Evolutionary conservation across 129 eudicot genomes (phyloP).

Genomic region (Calendula officinalis): DNA sequence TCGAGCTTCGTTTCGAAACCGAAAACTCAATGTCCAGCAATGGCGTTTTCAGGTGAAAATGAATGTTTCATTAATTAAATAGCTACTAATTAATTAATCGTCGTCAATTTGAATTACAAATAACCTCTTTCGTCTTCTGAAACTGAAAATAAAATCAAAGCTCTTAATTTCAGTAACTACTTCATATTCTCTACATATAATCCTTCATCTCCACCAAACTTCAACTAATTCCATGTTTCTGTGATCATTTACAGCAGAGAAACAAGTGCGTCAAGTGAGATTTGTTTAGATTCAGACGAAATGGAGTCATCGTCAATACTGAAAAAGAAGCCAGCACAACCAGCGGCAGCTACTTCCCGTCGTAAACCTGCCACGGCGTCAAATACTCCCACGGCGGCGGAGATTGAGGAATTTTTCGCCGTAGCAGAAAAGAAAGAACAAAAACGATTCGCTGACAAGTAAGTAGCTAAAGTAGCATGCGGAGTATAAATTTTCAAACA

Average conservation of each 20-base stretch:
- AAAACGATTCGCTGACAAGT: slow-evolving; percentile 67
- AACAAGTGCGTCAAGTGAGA: slow-evolving; percentile 46
- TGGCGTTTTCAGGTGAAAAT: slow-evolving; percentile 58
- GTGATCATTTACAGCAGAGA: slow-evolving; percentile 45
- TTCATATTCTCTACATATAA: slow-evolving; percentile 25
- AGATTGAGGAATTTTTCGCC: slow-evolving; percentile 72
- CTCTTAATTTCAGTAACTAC: slow-evolving; percentile 17
- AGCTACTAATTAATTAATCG: slow-evolving; percentile 11
- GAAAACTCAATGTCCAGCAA: slow-evolving; percentile 42
- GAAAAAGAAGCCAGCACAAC: slow-evolving; percentile 20
- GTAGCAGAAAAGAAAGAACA: slow-evolving; percentile 58
- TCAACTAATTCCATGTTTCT: background rate
- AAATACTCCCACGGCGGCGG: slow-evolving; percentile 47
- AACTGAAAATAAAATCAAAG: slow-evolving; percentile 29
- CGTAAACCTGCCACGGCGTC: slow-evolving; percentile 18
- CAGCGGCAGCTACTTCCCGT: slow-evolving; percentile 18
- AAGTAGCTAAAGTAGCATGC: slow-evolving; percentile 25
- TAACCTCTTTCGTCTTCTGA: slow-evolving; percentile 18
- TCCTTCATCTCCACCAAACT: slow-evolving; percentile 10
- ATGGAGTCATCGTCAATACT: slow-evolving; percentile 40
- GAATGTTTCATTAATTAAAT: background rate
- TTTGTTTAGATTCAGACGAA: slow-evolving; percentile 43
- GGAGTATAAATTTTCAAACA: background rate
- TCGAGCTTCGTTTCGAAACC: slow-evolving; percentile 36
- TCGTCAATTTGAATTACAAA: slow-evolving; percentile 16